Evolutionary conservation across 1,284 basidiomycete species (phyloP), one percentile per base, ranked within the genome.

Genomic region (Pyrrhoderma lamaoense): DNA sequence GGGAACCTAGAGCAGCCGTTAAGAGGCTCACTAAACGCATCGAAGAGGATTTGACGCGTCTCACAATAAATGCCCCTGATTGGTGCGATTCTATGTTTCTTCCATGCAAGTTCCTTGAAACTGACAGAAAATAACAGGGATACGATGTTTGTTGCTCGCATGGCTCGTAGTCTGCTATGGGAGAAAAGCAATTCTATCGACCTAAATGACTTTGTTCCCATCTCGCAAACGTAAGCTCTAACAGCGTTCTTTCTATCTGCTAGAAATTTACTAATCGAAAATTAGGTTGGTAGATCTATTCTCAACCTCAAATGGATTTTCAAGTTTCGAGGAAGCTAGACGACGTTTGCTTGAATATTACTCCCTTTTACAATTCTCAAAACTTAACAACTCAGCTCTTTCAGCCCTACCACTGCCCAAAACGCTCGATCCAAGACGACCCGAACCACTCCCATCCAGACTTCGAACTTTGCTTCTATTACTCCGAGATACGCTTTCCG

Each of bases 81-180:
- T 98, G 94, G 94, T 91, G 62, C 57, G 11, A 36, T 44, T 50
- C 45, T 5, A 25, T n/a, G 14, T 23, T 31, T 23, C 45, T 9
- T 19, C 21, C n/a, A 16, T 34, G 35, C 39, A 22, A 21, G 3
- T 8, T 36, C 21, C 19, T 13, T 16, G 23, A n/a, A 25, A 8
- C 11, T n/a, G 22, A 5, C 21, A 8, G 21, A 44, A 37, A 42
- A 13, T 31, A 31, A 5, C 60, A 93, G 90, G 91, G 85, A 93
- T 56, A 89, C 89, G 0, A 73, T 91, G 2, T 89, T 87, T 63
- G 82, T 82, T 27, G 90, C 90, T 9, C 79, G 87, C 51, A 92
- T 94, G 83, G 91, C 93, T 4, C 74, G 89, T 49, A 89, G 96
- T 64, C 70, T 98, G 42, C 72, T 97, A 21, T 98, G 91, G 89